Evolutionary conservation across 345 rosid species (phyloP).

Genomic region (Arabidopsis suecica): DNA sequence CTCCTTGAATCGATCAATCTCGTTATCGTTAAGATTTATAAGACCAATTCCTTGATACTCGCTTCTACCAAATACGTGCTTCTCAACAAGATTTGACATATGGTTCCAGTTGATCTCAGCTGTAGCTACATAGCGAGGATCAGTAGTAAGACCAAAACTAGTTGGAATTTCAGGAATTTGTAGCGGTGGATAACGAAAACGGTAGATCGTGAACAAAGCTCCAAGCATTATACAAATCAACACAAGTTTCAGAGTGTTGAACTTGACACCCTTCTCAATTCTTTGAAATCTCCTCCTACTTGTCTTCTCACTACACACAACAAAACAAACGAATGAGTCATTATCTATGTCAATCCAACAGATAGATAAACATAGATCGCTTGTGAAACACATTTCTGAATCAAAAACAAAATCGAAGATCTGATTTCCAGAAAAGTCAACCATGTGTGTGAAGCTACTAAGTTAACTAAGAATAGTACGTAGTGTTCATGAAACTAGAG

Average conservation of each 20-base stretch:
- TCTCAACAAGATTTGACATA: constrained; percentile 57
- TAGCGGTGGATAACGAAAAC: constrained; percentile 68
- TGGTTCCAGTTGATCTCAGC: constrained; percentile 68
- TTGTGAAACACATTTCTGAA: background rate
- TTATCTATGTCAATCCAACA: constrained; percentile 4
- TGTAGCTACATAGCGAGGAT: constrained; percentile 65
- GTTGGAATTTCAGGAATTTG: constrained; percentile 62
- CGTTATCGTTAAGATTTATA: constrained; percentile 67
- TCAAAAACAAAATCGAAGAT: constrained; percentile 5
- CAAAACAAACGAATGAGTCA: constrained; percentile 9
- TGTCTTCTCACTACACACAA: constrained; percentile 57
- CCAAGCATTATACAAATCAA: constrained; percentile 61
- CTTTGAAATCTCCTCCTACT: constrained; percentile 58
- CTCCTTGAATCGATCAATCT: constrained; percentile 64
- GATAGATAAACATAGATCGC: background rate
- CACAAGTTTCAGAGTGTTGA: constrained; percentile 56
- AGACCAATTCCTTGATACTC: constrained; percentile 75
- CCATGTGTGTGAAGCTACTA: constrained; percentile 12
- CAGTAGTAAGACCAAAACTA: constrained; percentile 48
- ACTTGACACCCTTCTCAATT: constrained; percentile 62
- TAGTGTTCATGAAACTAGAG: background rate
- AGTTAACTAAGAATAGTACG: background rate
- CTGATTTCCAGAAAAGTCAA: constrained; percentile 29
- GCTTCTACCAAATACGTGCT: constrained; percentile 48
- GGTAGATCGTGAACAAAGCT: constrained; percentile 63